Conservation (phyloP, 768 basidiomycete species). For the Suillus brevipes region DNA sequence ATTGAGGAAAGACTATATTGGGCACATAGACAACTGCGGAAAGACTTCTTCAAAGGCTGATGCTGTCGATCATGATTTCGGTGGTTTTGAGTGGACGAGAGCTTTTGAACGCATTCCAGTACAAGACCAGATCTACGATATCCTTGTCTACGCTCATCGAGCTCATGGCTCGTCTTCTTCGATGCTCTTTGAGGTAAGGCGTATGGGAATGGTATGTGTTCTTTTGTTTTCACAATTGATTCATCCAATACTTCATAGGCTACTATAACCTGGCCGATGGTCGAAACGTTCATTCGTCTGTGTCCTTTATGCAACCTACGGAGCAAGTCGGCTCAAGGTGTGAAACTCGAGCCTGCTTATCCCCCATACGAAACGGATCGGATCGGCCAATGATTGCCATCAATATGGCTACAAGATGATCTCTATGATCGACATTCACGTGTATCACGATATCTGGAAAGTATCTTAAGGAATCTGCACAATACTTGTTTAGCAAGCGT, state of each 20-base stretch:
- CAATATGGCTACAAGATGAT: neutral
- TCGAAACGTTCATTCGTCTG: conserved; percentile 61
- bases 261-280: conserved; percentile 72
- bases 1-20: conserved; percentile 47
- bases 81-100: conserved; percentile 34
- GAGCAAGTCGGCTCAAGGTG: conserved; percentile 34
- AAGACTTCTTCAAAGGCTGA: conserved; percentile 16
- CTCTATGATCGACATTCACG: neutral
- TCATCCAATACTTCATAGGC: conserved; percentile 41
- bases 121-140: conserved; percentile 66
- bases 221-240: conserved; percentile 1
- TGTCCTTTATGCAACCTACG: conserved; percentile 56
- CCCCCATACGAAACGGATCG: conserved; percentile 18
- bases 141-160: conserved; percentile 65
- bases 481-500: neutral
- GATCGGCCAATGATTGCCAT: neutral
- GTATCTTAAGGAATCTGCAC: neutral
- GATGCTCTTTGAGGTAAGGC: conserved; percentile 57
- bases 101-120: conserved; percentile 66
- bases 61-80: conserved; percentile 19
- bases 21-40: conserved; percentile 33
- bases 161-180: conserved; percentile 52
- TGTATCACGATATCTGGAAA: neutral
- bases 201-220: conserved; percentile 58
- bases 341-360: conserved; percentile 20